Percentiles rank a stretch among this genome's conserved stretches.
These are phyloP conservation scores for Xylaria sp. DNA, from an alignment of 2,329 filamentous ascomycete species.

Conservation along the genomic window DNA sequence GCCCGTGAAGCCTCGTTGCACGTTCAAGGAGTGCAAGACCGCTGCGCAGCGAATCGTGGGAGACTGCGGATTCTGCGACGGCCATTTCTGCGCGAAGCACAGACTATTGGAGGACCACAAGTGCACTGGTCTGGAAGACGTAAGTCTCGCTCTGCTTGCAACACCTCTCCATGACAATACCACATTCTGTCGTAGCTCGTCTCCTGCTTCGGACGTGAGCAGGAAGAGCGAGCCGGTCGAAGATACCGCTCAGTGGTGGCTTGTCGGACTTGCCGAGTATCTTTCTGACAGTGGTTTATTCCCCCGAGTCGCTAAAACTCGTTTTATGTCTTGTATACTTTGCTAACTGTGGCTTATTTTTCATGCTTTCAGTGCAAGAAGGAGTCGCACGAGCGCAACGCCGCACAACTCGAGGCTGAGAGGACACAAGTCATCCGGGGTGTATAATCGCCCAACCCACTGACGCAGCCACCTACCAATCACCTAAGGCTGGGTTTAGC, in stretches of 20 bases:
- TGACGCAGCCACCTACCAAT: not conserved
- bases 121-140: conserved; percentile 90
- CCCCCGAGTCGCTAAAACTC: conserved; percentile 41
- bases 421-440: conserved; percentile 94
- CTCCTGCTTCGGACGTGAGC: not conserved
- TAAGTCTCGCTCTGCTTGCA: conserved; percentile 58
- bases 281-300: conserved; percentile 45
- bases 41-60: conserved; percentile 92
- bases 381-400: conserved; percentile 93
- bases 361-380: conserved; percentile 79
- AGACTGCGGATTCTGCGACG: conserved; percentile 94
- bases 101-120: conserved; percentile 93
- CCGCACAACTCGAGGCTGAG: conserved; percentile 90
- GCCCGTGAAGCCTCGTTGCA: conserved; percentile 84
- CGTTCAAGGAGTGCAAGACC: conserved; percentile 88
- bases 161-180: not conserved
- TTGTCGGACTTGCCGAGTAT: conserved; percentile 54
- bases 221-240: not conserved
- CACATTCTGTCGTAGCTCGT: not conserved
- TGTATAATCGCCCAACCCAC: conserved; percentile 64
- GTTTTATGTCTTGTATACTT: conserved; percentile 3
- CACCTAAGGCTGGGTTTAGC: not conserved
- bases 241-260: conserved; percentile 52
- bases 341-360: conserved; percentile 52
- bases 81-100: conserved; percentile 95